Percentiles rank a stretch among this genome's conserved stretches.
These are phyloP conservation scores for Penicillium herquei DNA, from an alignment of 495 filamentous ascomycete species.

Conservation along the genomic window DNA sequence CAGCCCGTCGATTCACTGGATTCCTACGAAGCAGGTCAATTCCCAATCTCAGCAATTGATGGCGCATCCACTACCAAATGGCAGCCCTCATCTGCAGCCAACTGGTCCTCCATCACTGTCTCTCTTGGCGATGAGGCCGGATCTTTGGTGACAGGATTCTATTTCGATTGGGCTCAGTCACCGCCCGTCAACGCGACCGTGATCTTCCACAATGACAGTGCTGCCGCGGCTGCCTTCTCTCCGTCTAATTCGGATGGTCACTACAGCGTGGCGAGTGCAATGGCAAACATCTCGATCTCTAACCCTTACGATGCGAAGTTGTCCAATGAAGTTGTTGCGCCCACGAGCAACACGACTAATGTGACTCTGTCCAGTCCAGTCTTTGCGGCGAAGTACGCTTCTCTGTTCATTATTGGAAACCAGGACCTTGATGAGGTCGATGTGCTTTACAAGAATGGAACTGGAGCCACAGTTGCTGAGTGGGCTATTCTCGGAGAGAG, in stretches of 20 bases:
- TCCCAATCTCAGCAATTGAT: constrained; percentile 69
- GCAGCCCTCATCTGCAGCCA: constrained; percentile 58
- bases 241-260: constrained; percentile 2
- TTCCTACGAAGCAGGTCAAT: constrained; percentile 63
- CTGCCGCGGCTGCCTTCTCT: constrained; percentile 11
- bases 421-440: constrained; percentile 45
- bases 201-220: constrained; percentile 51
- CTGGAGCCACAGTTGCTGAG: constrained; percentile 70
- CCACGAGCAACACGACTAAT: constrained; percentile 48
- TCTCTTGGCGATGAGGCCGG: constrained; percentile 44
- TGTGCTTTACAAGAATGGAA: constrained; percentile 41
- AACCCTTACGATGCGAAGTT: constrained; percentile 33
- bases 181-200: constrained; percentile 59
- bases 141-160: constrained; percentile 49
- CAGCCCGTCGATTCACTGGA: constrained; percentile 48
- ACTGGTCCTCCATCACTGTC: constrained; percentile 47
- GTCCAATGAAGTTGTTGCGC: constrained; percentile 32
- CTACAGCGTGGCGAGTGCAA: constrained; percentile 16
- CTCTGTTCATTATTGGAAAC: constrained; percentile 47
- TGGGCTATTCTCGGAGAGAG: constrained; percentile 55
- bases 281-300: constrained; percentile 34
- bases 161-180: constrained; percentile 65
- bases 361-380: constrained; percentile 37
- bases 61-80: constrained; percentile 69
- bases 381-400: constrained; percentile 40